Conservation (phyloP, 495 filamentous ascomycete species). For the Tuber brumale region DNA sequence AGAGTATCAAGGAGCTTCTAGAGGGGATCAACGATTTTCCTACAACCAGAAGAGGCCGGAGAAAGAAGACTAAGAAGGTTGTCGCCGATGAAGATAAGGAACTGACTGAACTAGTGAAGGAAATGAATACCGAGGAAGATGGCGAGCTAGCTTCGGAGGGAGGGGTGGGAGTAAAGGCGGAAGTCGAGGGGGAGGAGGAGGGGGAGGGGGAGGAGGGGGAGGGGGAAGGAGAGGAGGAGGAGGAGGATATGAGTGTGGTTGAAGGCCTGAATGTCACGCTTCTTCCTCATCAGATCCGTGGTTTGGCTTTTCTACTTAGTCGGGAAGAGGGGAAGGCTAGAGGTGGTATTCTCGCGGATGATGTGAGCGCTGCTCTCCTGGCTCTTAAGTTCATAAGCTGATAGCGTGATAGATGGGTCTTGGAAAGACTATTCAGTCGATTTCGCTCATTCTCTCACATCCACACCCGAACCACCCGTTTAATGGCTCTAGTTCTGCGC, state of each 20-base stretch:
- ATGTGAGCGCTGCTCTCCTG: slow-evolving; percentile 46
- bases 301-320: slow-evolving; percentile 85
- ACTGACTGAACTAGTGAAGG: slow-evolving; percentile 63
- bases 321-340: slow-evolving; percentile 76
- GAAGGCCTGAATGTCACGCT: slow-evolving; percentile 81
- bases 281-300: slow-evolving; percentile 86
- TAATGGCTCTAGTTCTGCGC: slow-evolving; percentile 39
- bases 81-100: slow-evolving; percentile 71
- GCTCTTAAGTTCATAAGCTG: slow-evolving; percentile 6
- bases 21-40: slow-evolving; percentile 50
- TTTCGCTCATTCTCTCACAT: slow-evolving; percentile 76
- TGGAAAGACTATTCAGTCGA: slow-evolving; percentile 77
- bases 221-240: slow-evolving; percentile 48
- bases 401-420: slow-evolving; percentile 56
- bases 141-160: neutral
- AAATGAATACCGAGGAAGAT: slow-evolving; percentile 15
- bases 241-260: slow-evolving; percentile 64
- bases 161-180: slow-evolving; percentile 9
- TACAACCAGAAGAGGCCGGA: slow-evolving; percentile 47
- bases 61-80: slow-evolving; percentile 53
- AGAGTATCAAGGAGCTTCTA: slow-evolving; percentile 39
- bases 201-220: slow-evolving; percentile 44
- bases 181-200: slow-evolving; percentile 11
- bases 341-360: slow-evolving; percentile 79
- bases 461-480: slow-evolving; percentile 56